Evolutionary conservation across 257 asterid species (phyloP).

Genomic region (Rhazya stricta): DNA sequence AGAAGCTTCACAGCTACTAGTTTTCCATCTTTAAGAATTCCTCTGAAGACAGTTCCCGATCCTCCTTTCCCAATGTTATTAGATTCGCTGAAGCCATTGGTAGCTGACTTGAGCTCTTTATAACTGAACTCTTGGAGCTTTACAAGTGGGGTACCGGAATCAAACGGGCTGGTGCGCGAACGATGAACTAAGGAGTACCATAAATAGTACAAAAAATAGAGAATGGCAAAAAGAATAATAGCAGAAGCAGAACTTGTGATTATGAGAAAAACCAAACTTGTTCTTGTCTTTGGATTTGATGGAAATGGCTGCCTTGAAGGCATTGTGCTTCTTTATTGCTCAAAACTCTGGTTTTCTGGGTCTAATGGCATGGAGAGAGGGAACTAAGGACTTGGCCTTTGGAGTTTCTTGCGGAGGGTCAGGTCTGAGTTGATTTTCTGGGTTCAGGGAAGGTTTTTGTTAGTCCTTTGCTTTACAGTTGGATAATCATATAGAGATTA

Average conservation of each 20-base stretch:
- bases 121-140: conserved; percentile 71
- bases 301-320: conserved; percentile 56
- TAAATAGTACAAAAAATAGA: conserved; percentile 56
- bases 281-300: conserved; percentile 38
- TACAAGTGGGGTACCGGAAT: conserved; percentile 45
- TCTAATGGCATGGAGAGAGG: neutral
- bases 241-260: conserved; percentile 48
- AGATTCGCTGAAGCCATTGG: conserved; percentile 55
- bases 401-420: neutral
- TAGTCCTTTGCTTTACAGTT: conserved; percentile 32
- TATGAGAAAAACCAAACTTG: conserved; percentile 40
- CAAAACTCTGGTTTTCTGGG: conserved; percentile 1
- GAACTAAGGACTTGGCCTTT: neutral
- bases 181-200: conserved; percentile 64
- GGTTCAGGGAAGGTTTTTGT: neutral
- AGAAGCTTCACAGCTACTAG: conserved; percentile 74
- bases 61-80: conserved; percentile 91
- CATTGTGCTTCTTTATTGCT: conserved; percentile 30
- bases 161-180: conserved; percentile 82
- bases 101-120: conserved; percentile 70
- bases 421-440: conserved; percentile 1
- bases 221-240: conserved; percentile 56
- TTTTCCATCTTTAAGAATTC: conserved; percentile 69
- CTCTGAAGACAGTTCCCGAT: conserved; percentile 81
- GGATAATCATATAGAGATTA: conserved; percentile 25